Conservation (phyloP, 495 filamentous ascomycete species). For the Letharia columbiana region DNA sequence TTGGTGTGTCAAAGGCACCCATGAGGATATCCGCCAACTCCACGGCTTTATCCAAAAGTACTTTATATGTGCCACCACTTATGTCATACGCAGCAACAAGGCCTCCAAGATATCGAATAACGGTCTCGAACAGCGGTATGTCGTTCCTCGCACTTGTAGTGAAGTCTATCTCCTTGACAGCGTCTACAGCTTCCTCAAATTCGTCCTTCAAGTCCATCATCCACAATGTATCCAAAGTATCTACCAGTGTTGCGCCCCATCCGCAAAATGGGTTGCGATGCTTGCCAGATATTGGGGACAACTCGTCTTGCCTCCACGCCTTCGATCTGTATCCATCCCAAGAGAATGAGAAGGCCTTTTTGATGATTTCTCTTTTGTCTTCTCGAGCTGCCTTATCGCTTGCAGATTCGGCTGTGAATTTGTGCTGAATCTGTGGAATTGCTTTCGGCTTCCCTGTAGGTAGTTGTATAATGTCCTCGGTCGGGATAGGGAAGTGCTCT, state of each 20-base stretch:
- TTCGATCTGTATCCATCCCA: slow-evolving; percentile 67
- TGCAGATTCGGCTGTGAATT: slow-evolving; percentile 55
- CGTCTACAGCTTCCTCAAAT: slow-evolving; percentile 75
- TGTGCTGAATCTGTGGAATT: slow-evolving; percentile 69
- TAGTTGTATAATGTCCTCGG: slow-evolving; percentile 60
- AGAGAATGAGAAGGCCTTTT: slow-evolving; percentile 57
- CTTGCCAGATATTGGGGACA: slow-evolving; percentile 55
- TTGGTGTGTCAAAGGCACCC: slow-evolving; percentile 91
- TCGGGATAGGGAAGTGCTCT: slow-evolving; percentile 66
- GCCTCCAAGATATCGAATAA: slow-evolving; percentile 79
- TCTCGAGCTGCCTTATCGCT: slow-evolving; percentile 53
- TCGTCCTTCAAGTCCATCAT: slow-evolving; percentile 89
- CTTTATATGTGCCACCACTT: slow-evolving; percentile 54
- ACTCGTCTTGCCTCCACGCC: slow-evolving; percentile 74
- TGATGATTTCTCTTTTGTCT: slow-evolving; percentile 54
- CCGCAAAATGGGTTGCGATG: slow-evolving; percentile 74
- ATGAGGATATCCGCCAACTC: slow-evolving; percentile 86
- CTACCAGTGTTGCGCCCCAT: slow-evolving; percentile 92
- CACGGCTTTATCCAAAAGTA: slow-evolving; percentile 76
- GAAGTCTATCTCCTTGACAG: slow-evolving; percentile 79
- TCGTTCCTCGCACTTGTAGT: slow-evolving; percentile 56
- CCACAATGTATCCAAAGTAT: slow-evolving; percentile 90
- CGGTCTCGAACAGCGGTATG: slow-evolving; percentile 80
- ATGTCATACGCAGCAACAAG: slow-evolving; percentile 78
- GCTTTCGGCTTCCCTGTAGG: slow-evolving; percentile 59